A percentile compares a stretch with the other conserved stretches of the same genome.
Conservation (phyloP, 495 filamentous ascomycete species). For the Penicillium nucicola region DNA sequence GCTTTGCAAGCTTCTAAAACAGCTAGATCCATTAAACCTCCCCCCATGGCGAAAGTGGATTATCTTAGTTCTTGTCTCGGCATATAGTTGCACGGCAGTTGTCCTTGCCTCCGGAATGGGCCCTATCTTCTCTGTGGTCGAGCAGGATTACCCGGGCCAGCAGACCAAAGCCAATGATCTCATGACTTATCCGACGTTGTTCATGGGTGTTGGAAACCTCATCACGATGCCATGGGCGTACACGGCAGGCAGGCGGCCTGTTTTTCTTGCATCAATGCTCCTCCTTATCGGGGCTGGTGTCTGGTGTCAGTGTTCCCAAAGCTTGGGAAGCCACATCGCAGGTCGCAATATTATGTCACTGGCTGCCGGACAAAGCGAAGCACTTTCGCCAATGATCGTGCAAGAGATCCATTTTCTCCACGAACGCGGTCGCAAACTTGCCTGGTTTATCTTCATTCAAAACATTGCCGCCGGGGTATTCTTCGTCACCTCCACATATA, state of each 20-base stretch:
- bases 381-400: constrained; percentile 21
- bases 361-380: constrained; percentile 26
- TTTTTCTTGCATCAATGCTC: constrained; percentile 22
- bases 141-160: constrained; percentile 17
- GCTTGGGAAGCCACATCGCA: constrained; percentile 21
- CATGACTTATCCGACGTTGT: constrained; percentile 25
- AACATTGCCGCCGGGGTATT: constrained; percentile 13
- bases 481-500: constrained; percentile 16
- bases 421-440: constrained; percentile 16
- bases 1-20: neutral
- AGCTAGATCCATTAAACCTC: constrained; percentile 22
- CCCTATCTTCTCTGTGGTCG: constrained; percentile 14
- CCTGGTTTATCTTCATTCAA: constrained; percentile 21
- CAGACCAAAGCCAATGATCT: constrained; percentile 20
- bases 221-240: constrained; percentile 24
- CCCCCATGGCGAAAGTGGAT: constrained; percentile 24
- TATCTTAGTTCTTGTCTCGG: constrained; percentile 12
- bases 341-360: constrained; percentile 25
- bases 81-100: constrained; percentile 17
- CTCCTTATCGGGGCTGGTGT: constrained; percentile 16
- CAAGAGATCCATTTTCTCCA: constrained; percentile 22
- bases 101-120: constrained; percentile 25
- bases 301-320: constrained; percentile 21
- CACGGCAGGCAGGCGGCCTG: constrained; percentile 18
- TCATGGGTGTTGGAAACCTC: constrained; percentile 28